Base-by-base conservation (phyloP, 208 protist genomes). In the Leptomonas pyrrhocoris region DNA sequence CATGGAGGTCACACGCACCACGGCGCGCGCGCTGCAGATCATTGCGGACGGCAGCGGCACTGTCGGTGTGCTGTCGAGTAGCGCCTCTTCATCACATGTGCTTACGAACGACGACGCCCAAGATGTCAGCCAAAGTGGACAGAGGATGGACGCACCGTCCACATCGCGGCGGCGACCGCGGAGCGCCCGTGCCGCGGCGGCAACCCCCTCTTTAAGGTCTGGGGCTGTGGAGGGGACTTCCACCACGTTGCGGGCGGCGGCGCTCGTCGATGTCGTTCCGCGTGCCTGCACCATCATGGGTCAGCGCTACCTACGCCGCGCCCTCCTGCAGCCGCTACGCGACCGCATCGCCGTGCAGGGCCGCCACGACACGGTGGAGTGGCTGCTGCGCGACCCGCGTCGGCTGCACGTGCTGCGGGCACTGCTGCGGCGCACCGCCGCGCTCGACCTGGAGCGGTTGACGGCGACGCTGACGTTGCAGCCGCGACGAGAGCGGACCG, bases 351-450 rank as follows among this genome's bases (percentile, higher is more conserved):
- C 83, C 13, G 89, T 96, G 49, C 73, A 87, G 55, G 56, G 78
- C 8, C 92, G 92, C 15, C 86, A 93, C 45, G 88, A 94, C 57
- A 79, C 73, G n/a, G 89, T 96, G 13, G 74, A 76, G 28, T 94
- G 83, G 82, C 76, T 96, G 16, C 28, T 85, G 18, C 54, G 66
- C 15, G 86, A 88, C 21, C 77, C 81, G 1, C 51, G 57, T 1
- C 83, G 79, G 28, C 55, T 81, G 25, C 43, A 67, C 31, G 31
- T 48, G 31, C 72, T 85, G 59, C 66, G 70, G 12, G 31, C 48
- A 16, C 23, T 66, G 12, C 62, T 88, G n/a, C 40, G 54, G 2
- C 59, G 61, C 16, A 75, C 80, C 34, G 59, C 64, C n/a, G 63
- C 46, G 4, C 48, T 85, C 15, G 83, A 88, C 34, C 18, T 88